Evolutionary conservation across 2,329 filamentous ascomycete species (phyloP).

Genomic region (Pochonia chlamydosporia): DNA sequence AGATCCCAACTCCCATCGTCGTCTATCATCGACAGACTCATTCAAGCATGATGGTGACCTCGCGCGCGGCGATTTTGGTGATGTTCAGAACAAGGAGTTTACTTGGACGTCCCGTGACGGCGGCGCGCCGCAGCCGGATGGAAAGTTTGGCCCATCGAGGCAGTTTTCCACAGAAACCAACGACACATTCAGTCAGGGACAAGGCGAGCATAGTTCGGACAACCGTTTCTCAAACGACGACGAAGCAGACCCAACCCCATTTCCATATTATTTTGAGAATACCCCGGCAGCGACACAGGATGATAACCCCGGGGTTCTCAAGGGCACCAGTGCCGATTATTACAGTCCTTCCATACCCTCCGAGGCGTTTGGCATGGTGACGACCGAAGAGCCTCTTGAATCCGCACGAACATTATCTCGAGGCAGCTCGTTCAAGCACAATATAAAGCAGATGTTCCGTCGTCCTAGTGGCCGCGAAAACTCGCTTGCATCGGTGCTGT

Average conservation of each 20-base stretch:
- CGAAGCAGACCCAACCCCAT: slow-evolving; percentile 2
- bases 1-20: slow-evolving; percentile 18
- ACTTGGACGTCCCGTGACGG: slow-evolving; percentile 17
- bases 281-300: slow-evolving; percentile 21
- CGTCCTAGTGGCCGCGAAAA: slow-evolving; percentile 27
- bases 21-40: slow-evolving; percentile 31
- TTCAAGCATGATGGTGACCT: slow-evolving; percentile 24
- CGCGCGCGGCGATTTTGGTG: slow-evolving; percentile 17
- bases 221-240: slow-evolving; percentile 9
- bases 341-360: slow-evolving; percentile 35
- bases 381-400: slow-evolving; percentile 15
- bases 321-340: slow-evolving; percentile 33
- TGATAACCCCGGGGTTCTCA: slow-evolving; percentile 25
- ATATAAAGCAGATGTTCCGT: slow-evolving; percentile 29
- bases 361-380: slow-evolving; percentile 34
- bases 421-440: slow-evolving; percentile 28
- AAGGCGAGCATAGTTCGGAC: not conserved
- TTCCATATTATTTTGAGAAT: slow-evolving; percentile 17
- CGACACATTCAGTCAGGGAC: not conserved
- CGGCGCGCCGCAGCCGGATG: not conserved
- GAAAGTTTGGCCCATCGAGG: not conserved
- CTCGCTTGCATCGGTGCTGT: slow-evolving; percentile 17
- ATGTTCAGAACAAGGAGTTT: slow-evolving; percentile 19
- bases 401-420: slow-evolving; percentile 19
- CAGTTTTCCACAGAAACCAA: not conserved